Base-by-base conservation (phyloP, 768 basidiomycete genomes). In the Tylopilus sp. region DNA sequence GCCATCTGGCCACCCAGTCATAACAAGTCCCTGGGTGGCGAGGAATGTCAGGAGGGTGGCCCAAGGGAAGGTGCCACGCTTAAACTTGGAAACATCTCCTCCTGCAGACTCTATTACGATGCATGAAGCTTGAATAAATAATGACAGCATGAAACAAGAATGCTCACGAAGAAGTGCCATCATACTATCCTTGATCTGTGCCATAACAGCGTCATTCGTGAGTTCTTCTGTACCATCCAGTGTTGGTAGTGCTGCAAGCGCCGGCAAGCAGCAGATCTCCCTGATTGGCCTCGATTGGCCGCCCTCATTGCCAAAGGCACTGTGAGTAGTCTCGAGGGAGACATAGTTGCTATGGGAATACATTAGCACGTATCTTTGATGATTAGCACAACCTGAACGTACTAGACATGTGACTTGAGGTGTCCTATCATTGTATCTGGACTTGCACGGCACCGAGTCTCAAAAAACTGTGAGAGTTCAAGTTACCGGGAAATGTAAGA, bases 381-480 rank as follows among this genome's bases (percentile, higher is more conserved):
- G 17, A 22, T 26, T 16, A 14, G 17, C n/a, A 16, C n/a, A 14
- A 47, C 33, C n/a, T 11, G 6, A 21, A 54, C 33, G 16, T 50
- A 55, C 54, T 50, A 50, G 2, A 55, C 45, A 19, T 55, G 54
- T 4, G 49, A 33, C 26, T 55, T 55, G 40, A 55, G 54, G 11
- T 55, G 48, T 1, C 49, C 38, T 12, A 55, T 47, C 25, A 55
- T 51, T n/a, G 3, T 12, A 30, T 29, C 17, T 5, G 28, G 1
- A 30, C 28, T 10, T 25, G 54, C 40, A 22, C 14, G 30, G 25
- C 54, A 55, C 1, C 38, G 19, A 3, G 38, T 51, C 40, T 55
- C 31, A 3, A 51, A 55, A 51, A 46, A 55, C 45, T 55, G 29
- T 24, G 4, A 10, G 3, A 30, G 7, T 12, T 30, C 29, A 30